A percentile compares a stretch with the other conserved stretches of the same genome.
Conservation (phyloP, 2,329 filamentous ascomycete genomes). For the Fusarium beomiforme region DNA sequence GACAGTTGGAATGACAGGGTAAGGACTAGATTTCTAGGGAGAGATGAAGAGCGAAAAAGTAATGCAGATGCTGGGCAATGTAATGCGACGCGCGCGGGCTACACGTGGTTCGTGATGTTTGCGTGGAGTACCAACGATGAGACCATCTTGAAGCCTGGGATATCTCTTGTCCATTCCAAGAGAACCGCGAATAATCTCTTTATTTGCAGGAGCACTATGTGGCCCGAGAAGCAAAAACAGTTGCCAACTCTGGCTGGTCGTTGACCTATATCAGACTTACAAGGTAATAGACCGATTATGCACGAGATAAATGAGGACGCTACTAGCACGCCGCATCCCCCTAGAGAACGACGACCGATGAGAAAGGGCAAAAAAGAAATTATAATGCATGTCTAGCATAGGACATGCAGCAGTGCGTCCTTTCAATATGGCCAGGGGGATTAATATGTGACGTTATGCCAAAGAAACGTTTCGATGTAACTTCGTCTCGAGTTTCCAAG, state of each 20-base stretch:
- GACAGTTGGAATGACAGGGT: conserved; percentile 23
- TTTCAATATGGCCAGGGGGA: background rate
- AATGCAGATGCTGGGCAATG: background rate
- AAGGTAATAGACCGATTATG: conserved; percentile 13
- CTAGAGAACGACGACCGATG: background rate
- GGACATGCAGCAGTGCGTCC: conserved; percentile 1
- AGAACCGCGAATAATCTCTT: background rate
- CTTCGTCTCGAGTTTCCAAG: background rate
- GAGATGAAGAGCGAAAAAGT: background rate
- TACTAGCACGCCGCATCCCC: conserved; percentile 7
- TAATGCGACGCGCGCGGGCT: background rate
- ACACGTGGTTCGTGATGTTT: conserved; percentile 24
- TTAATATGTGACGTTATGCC: background rate
- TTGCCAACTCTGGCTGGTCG: background rate
- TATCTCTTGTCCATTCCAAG: background rate
- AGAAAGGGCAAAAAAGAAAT: background rate
- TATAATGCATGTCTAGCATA: conserved; percentile 23
- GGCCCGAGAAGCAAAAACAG: background rate
- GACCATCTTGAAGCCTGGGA: background rate
- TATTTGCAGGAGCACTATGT: background rate
- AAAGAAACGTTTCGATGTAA: background rate
- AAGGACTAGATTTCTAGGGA: conserved; percentile 18
- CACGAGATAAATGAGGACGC: conserved; percentile 12
- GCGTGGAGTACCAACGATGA: background rate
- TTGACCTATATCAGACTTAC: background rate